Base-by-base conservation (phyloP, 768 basidiomycete species). In the Mycena rebaudengoi region DNA sequence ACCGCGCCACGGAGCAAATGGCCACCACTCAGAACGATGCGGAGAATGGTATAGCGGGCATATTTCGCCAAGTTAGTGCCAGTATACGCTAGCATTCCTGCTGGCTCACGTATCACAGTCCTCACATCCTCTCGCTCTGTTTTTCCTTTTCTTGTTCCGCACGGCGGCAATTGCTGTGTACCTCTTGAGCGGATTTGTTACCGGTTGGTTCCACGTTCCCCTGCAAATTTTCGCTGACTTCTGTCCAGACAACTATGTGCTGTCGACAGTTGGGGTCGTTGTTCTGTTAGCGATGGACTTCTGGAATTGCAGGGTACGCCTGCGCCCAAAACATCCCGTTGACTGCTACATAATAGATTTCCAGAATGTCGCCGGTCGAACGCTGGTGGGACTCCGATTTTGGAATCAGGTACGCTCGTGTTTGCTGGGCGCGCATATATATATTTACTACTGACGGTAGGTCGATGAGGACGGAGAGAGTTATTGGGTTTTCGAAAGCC, bases 401-500 rank as follows among this genome's bases (percentile, higher is more conserved):
- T 99, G 97, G 97, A 99, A 99, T 75, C 96, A 99, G 78, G 91
- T 90, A 53, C 23, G 75, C 68, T 5, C 3, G 23, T 53, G 53
- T 63, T 25, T 18, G 52, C 43, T 2, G 29, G 20, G 20, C 13
- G 25, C 45, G 5, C 25, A 14, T 10, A 12, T 18, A 37, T 29
- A 52, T 53, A 25, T 13, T 54, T 12, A 63, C 40, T 32, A 49
- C 40, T 50, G 49, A 35, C 30, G n/a, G 35, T 62, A 92, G 90
- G 95, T 99, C 14, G 96, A 99, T 71, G 96, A 98, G 55, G 96
- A 98, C 67, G 98, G 98, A 2, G 94, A 97, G 76, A 86, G 85
- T 76, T 96, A 91, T 69, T 99, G 98, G 98, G 96, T 99, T 12
- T 99, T 99, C 68, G 98, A 99, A 79, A 92, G 92, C 71, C 86